phyloP scores from a whole-genome alignment of 306 rosid species.

The Boehmeria nivea region DNA sequence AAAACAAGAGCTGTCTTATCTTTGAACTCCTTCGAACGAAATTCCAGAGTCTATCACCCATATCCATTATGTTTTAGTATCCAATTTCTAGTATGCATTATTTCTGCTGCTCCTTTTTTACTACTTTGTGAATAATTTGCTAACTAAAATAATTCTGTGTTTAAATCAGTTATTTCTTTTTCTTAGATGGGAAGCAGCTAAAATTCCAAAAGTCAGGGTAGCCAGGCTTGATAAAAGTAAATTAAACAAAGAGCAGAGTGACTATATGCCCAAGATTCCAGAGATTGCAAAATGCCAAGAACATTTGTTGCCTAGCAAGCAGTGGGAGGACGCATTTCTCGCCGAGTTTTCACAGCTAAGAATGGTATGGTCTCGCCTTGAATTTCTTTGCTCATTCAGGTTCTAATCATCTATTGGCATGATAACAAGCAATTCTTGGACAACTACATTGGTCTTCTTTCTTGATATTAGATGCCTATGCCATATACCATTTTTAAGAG shows the following conservation, averaged over 20 bases:
- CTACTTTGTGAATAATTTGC: not conserved
- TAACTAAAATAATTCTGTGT: not conserved
- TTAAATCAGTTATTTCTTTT: not conserved
- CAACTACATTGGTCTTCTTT: no score
- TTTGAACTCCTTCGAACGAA: no score
- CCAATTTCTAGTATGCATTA: no score
- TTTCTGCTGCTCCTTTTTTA: no score
- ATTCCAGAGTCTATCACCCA: no score
- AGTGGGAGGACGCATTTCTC: constrained; percentile 84
- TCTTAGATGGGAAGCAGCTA: constrained; percentile 85
- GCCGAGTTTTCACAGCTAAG: constrained; percentile 70
- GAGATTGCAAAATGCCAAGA: constrained; percentile 73
- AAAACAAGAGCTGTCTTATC: no score
- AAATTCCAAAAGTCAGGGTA: constrained; percentile 73
- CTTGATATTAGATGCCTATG: no score
- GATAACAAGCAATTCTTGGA: no score
- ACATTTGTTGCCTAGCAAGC: constrained; percentile 62
- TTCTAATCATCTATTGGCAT: not conserved
- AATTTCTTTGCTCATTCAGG: not conserved
- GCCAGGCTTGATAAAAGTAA: constrained; percentile 69
- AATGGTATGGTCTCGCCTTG: constrained; percentile 38
- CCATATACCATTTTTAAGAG: no score
- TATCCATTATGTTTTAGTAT: no score
- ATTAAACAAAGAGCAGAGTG: constrained; percentile 66
- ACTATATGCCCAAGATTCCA: constrained; percentile 82